A percentile compares a stretch with the other conserved stretches of the same genome.
phyloP scores from a whole-genome alignment of 225 moss, liverwort and hornwort species.

The Straminergon stramineum region DNA sequence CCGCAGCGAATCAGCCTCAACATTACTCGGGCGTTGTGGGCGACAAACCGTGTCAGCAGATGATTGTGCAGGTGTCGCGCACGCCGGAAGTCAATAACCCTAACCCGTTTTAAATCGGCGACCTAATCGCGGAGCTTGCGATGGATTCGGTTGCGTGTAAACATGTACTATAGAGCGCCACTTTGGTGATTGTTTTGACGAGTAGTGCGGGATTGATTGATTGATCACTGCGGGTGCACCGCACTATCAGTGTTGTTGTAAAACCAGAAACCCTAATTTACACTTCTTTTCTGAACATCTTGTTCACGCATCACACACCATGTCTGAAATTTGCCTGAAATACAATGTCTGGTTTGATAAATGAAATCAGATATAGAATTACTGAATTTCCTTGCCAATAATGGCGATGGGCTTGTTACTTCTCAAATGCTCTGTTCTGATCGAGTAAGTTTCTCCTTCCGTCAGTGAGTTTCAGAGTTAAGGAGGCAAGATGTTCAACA shows the following conservation, averaged over 20 bases:
- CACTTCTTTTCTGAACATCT: neutral
- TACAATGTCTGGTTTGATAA: neutral
- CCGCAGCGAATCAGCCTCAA: conserved; percentile 51
- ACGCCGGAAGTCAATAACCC: conserved; percentile 66
- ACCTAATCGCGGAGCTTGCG: neutral
- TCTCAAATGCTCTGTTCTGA: neutral
- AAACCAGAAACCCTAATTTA: neutral
- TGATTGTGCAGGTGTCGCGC: conserved; percentile 69
- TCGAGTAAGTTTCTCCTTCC: neutral
- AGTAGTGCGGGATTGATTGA: neutral
- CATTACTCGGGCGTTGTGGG: conserved; percentile 75
- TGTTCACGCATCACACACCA: no score
- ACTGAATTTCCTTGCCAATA: neutral
- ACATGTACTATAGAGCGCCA: neutral
- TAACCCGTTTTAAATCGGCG: conserved; percentile 35
- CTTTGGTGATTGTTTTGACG: neutral
- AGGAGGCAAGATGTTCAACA: neutral
- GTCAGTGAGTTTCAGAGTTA: neutral
- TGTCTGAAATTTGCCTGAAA: neutral
- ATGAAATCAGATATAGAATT: neutral
- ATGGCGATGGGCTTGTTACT: neutral
- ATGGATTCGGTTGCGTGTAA: neutral
- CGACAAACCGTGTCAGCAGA: conserved; percentile 68
- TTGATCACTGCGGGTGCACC: neutral
- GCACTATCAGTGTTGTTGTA: neutral